Conservation (phyloP, 306 rosid genomes). For the Pyrus bretschneideri region DNA sequence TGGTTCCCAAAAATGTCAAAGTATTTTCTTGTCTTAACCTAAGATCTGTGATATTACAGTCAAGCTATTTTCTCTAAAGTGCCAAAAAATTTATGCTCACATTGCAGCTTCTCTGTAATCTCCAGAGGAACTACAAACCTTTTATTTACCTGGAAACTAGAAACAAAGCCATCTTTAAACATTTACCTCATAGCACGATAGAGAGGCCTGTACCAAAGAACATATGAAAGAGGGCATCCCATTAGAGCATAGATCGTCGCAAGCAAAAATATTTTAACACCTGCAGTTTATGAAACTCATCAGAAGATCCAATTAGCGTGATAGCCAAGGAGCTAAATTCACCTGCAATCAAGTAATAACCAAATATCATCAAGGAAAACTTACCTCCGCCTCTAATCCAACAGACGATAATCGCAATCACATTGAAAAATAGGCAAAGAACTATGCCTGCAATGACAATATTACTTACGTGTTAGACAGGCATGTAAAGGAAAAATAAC, state of each 20-base stretch:
- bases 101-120: neutral
- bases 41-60: neutral
- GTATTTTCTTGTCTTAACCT: neutral
- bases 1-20: neutral
- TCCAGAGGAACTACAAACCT: neutral
- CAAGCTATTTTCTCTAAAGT: neutral
- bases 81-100: neutral
- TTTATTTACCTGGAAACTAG: neutral
- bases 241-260: slow-evolving; percentile 84
- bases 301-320: slow-evolving; percentile 14
- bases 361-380: slow-evolving; percentile 6
- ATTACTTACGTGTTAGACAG: neutral
- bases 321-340: slow-evolving; percentile 5
- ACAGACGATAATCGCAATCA: slow-evolving; percentile 67
- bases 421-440: slow-evolving; percentile 78
- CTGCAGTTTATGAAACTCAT: slow-evolving; percentile 42
- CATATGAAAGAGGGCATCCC: slow-evolving; percentile 89
- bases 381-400: slow-evolving; percentile 95
- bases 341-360: neutral
- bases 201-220: slow-evolving; percentile 95
- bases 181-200: slow-evolving; percentile 94
- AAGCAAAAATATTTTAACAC: slow-evolving; percentile 89
- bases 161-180: neutral
- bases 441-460: slow-evolving; percentile 65
- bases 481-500: neutral